A percentile compares a stretch with the other conserved stretches of the same genome.
Evolutionary conservation across 208 protist genomes (phyloP).

Genomic region (Leishmania guyanensis): DNA sequence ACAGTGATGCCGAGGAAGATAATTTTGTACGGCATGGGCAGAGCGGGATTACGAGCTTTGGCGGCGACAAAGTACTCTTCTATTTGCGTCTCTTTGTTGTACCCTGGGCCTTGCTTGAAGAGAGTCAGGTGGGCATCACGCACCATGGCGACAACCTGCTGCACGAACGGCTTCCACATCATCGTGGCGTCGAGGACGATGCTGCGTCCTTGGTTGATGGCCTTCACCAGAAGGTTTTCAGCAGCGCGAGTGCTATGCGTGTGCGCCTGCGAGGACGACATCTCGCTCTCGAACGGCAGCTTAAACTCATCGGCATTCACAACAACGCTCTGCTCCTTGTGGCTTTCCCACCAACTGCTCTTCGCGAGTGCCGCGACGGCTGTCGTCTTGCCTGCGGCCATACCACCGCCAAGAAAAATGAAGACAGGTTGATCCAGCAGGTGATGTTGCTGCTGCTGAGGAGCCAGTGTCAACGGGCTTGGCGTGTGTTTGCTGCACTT

Average conservation of each 20-base stretch:
- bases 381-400: constrained; percentile 90
- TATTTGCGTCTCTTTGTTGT: constrained; percentile 32
- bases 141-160: constrained; percentile 80
- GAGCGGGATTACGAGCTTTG: constrained; percentile 35
- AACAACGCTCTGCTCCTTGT: constrained; percentile 76
- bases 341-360: constrained; percentile 73
- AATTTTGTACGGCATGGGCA: constrained; percentile 72
- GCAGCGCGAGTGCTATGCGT: constrained; percentile 72
- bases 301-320: constrained; percentile 91
- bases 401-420: constrained; percentile 88
- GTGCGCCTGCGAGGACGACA: constrained; percentile 37
- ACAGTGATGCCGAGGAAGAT: constrained; percentile 84
- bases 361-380: constrained; percentile 68
- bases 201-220: constrained; percentile 80
- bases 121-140: constrained; percentile 71
- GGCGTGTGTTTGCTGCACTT: background rate
- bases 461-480: background rate
- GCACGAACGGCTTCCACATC: constrained; percentile 90
- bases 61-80: constrained; percentile 75
- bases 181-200: constrained; percentile 90
- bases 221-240: constrained; percentile 78
- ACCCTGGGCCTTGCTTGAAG: constrained; percentile 76
- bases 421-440: constrained; percentile 62
- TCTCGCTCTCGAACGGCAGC: constrained; percentile 35
- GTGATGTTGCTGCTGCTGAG: background rate